Evolutionary conservation across 768 basidiomycete species (phyloP).

Genomic region (Lyophyllum atratum): DNA sequence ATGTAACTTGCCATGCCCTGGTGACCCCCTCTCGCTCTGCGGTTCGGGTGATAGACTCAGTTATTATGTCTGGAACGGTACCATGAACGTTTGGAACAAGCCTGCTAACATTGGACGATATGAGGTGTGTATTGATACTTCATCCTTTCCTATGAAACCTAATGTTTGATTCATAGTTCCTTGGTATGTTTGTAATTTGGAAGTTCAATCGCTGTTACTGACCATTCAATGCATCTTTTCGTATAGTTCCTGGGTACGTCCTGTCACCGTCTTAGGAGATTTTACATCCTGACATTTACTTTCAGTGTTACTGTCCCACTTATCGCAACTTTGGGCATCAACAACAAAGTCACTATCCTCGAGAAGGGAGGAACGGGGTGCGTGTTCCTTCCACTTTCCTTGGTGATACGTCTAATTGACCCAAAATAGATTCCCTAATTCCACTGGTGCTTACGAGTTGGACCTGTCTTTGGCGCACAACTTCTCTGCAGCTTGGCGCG

Average conservation of each 20-base stretch:
- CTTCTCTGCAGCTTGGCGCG: conserved; percentile 64
- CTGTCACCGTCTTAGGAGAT: not conserved
- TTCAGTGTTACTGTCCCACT: conserved; percentile 69
- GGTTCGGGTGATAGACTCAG: conserved; percentile 57
- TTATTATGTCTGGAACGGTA: conserved; percentile 56
- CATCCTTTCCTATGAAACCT: conserved; percentile 1
- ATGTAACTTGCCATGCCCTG: conserved; percentile 60
- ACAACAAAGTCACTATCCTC: conserved; percentile 80
- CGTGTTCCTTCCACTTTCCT: conserved; percentile 9
- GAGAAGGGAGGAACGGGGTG: conserved; percentile 73
- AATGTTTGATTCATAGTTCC: conserved; percentile 35
- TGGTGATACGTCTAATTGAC: conserved; percentile 3
- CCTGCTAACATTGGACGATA: conserved; percentile 69
- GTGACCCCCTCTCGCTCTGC: conserved; percentile 70
- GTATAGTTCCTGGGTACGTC: conserved; percentile 49
- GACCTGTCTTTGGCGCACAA: conserved; percentile 58
- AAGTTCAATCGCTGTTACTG: not conserved
- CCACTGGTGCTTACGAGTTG: conserved; percentile 80
- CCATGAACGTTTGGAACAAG: conserved; percentile 62
- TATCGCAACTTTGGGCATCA: conserved; percentile 74
- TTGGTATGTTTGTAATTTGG: conserved; percentile 36
- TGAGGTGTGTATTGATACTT: conserved; percentile 46
- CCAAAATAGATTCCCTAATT: conserved; percentile 47
- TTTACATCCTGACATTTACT: conserved; percentile 1
- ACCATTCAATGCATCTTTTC: not conserved